phyloP scores from a whole-genome alignment of 2,329 filamentous ascomycete species.

The Cadophora sp. region DNA sequence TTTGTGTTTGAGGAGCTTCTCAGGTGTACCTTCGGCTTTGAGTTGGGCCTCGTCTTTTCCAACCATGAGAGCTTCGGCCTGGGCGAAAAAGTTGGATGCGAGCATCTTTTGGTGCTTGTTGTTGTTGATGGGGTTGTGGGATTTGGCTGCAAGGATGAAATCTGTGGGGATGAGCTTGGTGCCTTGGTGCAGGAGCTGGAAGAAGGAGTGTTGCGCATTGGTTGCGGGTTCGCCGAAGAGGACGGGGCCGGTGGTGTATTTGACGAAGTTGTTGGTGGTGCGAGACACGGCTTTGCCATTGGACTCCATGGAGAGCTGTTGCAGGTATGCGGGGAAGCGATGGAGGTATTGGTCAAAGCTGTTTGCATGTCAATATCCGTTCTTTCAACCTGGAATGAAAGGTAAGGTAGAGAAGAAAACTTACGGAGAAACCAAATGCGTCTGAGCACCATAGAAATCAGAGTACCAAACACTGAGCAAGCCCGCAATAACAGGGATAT shows the following conservation, averaged over 20 bases:
- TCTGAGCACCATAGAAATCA: constrained; percentile 98
- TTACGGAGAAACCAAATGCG: constrained; percentile 93
- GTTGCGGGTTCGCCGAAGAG: constrained; percentile 98
- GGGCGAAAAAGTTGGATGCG: constrained; percentile 89
- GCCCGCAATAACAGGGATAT: constrained; percentile 92
- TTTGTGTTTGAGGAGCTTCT: constrained; percentile 92
- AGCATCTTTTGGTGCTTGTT: constrained; percentile 98
- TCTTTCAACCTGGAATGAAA: background rate
- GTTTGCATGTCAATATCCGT: constrained; percentile 46
- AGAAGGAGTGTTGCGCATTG: constrained; percentile 99
- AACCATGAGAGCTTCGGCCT: constrained; percentile 89
- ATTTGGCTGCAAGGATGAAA: constrained; percentile 95
- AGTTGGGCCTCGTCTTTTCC: constrained; percentile 85
- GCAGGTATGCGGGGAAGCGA: constrained; percentile 98
- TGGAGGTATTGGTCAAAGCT: constrained; percentile 99
- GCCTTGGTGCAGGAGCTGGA: constrained; percentile 98
- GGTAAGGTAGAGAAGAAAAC: constrained; percentile 45
- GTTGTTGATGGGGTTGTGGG: constrained; percentile 91
- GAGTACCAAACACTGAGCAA: constrained; percentile 98
- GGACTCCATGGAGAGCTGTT: constrained; percentile 99
- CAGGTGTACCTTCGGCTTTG: constrained; percentile 74
- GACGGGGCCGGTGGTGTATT: constrained; percentile 96
- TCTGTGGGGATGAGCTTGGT: constrained; percentile 98
- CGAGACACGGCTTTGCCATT: constrained; percentile 97
- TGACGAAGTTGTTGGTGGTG: constrained; percentile 85